Evolutionary conservation across 768 basidiomycete genomes (phyloP).

Genomic region (Cantharellus cinnabarinus): DNA sequence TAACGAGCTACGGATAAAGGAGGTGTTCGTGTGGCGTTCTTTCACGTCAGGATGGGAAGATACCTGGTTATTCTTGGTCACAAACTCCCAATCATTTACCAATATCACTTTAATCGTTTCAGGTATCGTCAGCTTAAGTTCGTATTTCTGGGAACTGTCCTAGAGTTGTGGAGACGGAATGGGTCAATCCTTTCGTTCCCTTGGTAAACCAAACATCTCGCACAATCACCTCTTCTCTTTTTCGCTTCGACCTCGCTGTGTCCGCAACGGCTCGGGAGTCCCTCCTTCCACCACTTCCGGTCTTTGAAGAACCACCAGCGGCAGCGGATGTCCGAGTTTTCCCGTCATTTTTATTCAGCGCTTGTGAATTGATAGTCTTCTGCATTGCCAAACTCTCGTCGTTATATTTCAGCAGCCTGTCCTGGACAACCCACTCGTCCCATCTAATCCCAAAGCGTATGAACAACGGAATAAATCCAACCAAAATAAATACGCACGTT

Average conservation of each 20-base stretch:
- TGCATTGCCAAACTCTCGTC: slow-evolving; percentile 64
- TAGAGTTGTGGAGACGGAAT: slow-evolving; percentile 28
- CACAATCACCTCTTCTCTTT: slow-evolving; percentile 45
- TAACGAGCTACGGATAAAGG: slow-evolving; percentile 40
- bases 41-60: slow-evolving; percentile 3
- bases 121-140: slow-evolving; percentile 79
- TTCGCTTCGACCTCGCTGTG: slow-evolving; percentile 51
- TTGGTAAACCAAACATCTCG: neutral
- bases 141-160: slow-evolving; percentile 57
- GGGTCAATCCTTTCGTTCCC: neutral
- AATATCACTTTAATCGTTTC: slow-evolving; percentile 75
- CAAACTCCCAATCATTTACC: slow-evolving; percentile 94
- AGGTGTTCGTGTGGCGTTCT: neutral
- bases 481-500: slow-evolving; percentile 33
- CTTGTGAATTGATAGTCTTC: slow-evolving; percentile 34
- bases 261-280: slow-evolving; percentile 17
- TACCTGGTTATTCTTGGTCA: slow-evolving; percentile 88
- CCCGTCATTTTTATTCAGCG: slow-evolving; percentile 8
- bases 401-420: slow-evolving; percentile 65
- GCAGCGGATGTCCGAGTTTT: neutral
- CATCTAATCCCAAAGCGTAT: slow-evolving; percentile 30
- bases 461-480: neutral
- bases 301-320: neutral
- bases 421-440: slow-evolving; percentile 90
- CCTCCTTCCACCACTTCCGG: neutral